Evolutionary conservation across 441 rosid genomes (phyloP).

Genomic region (Croton laevigatus): DNA sequence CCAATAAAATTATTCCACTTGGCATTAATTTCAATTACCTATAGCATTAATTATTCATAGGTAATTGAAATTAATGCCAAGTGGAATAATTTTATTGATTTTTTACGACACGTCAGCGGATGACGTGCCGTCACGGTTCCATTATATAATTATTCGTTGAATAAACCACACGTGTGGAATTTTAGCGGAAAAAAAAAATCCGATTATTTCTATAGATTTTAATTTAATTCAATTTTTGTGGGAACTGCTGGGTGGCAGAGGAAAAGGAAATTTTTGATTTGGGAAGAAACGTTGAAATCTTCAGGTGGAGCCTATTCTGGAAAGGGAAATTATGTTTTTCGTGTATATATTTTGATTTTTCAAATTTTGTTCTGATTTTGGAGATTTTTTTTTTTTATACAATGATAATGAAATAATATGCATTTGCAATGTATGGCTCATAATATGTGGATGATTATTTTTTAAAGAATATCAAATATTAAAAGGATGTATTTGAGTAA

Average conservation of each 20-base stretch:
- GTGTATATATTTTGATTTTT: background rate
- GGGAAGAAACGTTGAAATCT: background rate
- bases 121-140: no score
- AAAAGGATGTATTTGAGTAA: no score
- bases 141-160: no score
- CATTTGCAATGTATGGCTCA: background rate
- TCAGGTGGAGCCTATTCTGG: constrained; percentile 15
- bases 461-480: background rate
- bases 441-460: background rate
- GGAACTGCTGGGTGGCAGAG: background rate
- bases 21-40: no score
- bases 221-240: background rate
- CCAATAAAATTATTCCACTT: no score
- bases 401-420: background rate
- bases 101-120: no score
- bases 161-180: constrained; percentile 6
- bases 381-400: background rate
- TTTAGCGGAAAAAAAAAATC: background rate
- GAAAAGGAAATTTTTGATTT: no score
- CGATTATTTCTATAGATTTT: no score
- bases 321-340: constrained; percentile 8
- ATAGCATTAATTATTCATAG: no score
- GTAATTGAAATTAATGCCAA: no score
- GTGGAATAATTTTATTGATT: no score
- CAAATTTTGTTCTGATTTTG: no score